Conservation (phyloP, 345 rosid genomes). For the Populus simonii region DNA sequence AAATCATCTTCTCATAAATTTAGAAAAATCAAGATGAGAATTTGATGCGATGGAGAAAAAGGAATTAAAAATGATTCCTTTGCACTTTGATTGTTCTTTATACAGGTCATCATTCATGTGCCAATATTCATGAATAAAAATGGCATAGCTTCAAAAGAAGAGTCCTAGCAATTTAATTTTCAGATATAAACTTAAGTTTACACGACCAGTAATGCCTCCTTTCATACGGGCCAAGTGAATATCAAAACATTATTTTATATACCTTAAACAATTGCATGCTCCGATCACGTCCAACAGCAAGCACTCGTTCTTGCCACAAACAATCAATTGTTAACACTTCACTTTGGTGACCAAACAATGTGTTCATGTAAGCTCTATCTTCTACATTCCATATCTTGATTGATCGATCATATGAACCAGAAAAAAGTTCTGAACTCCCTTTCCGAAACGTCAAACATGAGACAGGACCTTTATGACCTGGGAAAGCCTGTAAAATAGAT, state of each 20-base stretch:
- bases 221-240: neutral
- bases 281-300: slow-evolving; percentile 85
- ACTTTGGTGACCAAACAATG: slow-evolving; percentile 81
- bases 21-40: neutral
- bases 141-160: neutral
- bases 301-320: slow-evolving; percentile 72
- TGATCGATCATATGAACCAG: slow-evolving; percentile 98
- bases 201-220: neutral
- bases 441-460: slow-evolving; percentile 85
- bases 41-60: neutral
- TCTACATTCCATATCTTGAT: slow-evolving; percentile 87
- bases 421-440: slow-evolving; percentile 81
- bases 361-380: slow-evolving; percentile 75
- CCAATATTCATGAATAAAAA: neutral
- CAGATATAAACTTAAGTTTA: neutral
- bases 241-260: neutral
- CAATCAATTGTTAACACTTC: slow-evolving; percentile 72
- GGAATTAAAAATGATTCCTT: no score
- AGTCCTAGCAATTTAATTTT: neutral
- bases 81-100: no score
- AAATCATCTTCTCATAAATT: neutral
- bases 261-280: slow-evolving; percentile 73
- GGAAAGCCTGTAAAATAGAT: slow-evolving; percentile 61
- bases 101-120: no score
- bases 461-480: slow-evolving; percentile 86